These are phyloP conservation scores for Pezicula rhizophila DNA, from an alignment of 2,329 filamentous ascomycete species.

Conservation along the genomic window DNA sequence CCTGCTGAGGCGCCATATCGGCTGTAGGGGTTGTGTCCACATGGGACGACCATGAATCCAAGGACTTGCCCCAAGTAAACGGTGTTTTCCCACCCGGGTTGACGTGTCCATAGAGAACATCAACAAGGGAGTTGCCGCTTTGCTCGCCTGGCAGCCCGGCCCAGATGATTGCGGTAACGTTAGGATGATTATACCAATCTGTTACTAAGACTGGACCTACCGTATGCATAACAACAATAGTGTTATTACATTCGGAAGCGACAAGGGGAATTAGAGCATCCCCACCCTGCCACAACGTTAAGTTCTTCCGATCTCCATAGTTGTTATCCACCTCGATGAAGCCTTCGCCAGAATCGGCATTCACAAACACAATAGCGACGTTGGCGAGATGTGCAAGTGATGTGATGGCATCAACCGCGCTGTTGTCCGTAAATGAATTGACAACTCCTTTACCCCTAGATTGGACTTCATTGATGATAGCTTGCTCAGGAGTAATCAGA, in stretches of 20 bases:
- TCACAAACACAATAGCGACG: slow-evolving; percentile 81
- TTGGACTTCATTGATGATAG: no score
- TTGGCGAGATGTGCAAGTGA: slow-evolving; percentile 33
- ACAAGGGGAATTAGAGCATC: slow-evolving; percentile 78
- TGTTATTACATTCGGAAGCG: slow-evolving; percentile 73
- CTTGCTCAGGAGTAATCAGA: slow-evolving; percentile 69
- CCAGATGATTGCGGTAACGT: slow-evolving; percentile 79
- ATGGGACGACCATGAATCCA: no score
- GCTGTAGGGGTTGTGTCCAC: no score
- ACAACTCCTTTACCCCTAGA: slow-evolving; percentile 63
- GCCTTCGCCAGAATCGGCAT: slow-evolving; percentile 78
- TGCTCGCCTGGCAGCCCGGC: slow-evolving; percentile 82
- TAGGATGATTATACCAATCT: slow-evolving; percentile 67
- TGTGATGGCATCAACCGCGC: no score
- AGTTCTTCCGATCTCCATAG: slow-evolving; percentile 81
- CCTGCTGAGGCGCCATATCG: no score
- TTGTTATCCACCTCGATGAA: slow-evolving; percentile 80
- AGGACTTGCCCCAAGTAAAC: slow-evolving; percentile 78
- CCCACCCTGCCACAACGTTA: slow-evolving; percentile 81
- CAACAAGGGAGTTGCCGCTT: slow-evolving; percentile 70
- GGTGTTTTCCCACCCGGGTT: slow-evolving; percentile 72
- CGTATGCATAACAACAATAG: slow-evolving; percentile 85
- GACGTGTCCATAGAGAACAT: slow-evolving; percentile 73
- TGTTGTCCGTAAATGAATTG: slow-evolving; percentile 57
- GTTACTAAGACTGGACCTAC: slow-evolving; percentile 73